Percentiles rank a stretch among this genome's conserved stretches.
phyloP scores from a whole-genome alignment of 2,329 filamentous ascomycete species.

The Teratosphaeria zuluensis region DNA sequence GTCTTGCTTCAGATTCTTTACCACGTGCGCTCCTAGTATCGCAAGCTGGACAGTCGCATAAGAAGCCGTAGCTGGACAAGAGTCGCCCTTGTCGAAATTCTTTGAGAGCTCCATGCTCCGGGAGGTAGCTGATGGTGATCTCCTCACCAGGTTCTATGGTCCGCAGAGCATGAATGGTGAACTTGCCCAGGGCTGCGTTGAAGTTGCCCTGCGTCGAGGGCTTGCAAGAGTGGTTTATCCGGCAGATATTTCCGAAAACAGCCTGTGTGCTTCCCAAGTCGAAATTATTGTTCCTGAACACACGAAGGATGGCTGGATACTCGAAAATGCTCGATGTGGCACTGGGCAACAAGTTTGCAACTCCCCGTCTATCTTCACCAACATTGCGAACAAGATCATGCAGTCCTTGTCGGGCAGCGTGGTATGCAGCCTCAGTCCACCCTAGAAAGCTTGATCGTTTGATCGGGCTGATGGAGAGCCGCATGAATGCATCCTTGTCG shows the following conservation, averaged over 20 bases:
- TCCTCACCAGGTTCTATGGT: conserved; percentile 29
- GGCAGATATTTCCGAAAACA: conserved; percentile 26
- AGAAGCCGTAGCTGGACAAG: conserved; percentile 23
- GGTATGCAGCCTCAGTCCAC: conserved; percentile 8
- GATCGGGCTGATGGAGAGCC: conserved; percentile 6
- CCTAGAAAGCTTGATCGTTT: conserved; percentile 4
- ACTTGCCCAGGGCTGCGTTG: conserved; percentile 20
- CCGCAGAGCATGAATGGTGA: conserved; percentile 25
- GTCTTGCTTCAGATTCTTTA: conserved; percentile 5
- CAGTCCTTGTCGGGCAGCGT: conserved; percentile 2
- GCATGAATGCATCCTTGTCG: conserved; percentile 6
- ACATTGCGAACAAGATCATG: neutral
- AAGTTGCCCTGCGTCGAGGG: conserved; percentile 28
- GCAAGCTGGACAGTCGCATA: conserved; percentile 29
- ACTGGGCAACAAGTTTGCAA: neutral
- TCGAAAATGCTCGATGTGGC: conserved; percentile 2
- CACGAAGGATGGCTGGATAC: conserved; percentile 13
- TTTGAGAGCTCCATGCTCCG: conserved; percentile 14
- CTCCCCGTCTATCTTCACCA: neutral
- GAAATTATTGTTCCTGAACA: conserved; percentile 23
- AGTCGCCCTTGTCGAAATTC: conserved; percentile 8
- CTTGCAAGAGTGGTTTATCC: conserved; percentile 31
- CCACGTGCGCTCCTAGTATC: conserved; percentile 4
- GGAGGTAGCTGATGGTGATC: conserved; percentile 28
- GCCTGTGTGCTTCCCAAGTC: conserved; percentile 17